These are phyloP conservation scores for Rhodotorula sp. DNA, from an alignment of 1,284 basidiomycete genomes.

Conservation along the genomic window DNA sequence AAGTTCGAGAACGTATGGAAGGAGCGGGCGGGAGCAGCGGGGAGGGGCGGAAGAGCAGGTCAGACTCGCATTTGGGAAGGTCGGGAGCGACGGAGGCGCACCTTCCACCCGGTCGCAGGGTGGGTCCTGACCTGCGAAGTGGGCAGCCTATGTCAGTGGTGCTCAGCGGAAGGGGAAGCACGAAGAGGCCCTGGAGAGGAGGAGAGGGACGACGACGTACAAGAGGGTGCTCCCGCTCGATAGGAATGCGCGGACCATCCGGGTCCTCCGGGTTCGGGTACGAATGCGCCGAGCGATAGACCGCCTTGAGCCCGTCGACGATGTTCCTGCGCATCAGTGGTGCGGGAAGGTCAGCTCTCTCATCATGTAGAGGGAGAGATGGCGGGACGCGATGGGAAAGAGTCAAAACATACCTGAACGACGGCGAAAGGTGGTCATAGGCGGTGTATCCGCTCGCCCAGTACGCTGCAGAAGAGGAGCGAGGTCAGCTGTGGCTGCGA, in stretches of 20 bases:
- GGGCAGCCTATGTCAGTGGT: too few species aligned
- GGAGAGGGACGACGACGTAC: too few species aligned
- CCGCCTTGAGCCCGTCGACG: slow-evolving; percentile 48
- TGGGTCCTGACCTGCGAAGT: slow-evolving; percentile 40
- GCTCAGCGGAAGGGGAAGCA: background rate
- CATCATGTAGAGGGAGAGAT: too few species aligned
- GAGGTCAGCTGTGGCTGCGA: too few species aligned
- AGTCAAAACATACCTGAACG: slow-evolving; percentile 20
- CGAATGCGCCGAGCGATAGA: slow-evolving; percentile 48
- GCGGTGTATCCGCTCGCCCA: slow-evolving; percentile 64
- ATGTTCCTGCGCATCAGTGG: slow-evolving; percentile 14
- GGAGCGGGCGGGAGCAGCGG: too few species aligned
- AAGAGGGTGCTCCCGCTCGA: slow-evolving; percentile 44
- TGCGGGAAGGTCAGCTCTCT: too few species aligned
- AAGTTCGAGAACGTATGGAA: too few species aligned
- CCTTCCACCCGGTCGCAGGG: slow-evolving; percentile 48
- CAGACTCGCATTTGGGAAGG: too few species aligned
- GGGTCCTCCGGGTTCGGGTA: slow-evolving; percentile 46
- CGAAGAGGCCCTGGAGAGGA: too few species aligned
- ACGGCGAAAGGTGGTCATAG: slow-evolving; percentile 50
- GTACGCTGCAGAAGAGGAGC: slow-evolving; percentile 54
- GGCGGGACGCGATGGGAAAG: too few species aligned
- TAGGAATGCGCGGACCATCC: slow-evolving; percentile 65
- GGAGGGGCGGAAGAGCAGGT: too few species aligned
- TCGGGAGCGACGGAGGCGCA: too few species aligned